Percentiles rank a stretch among this genome's conserved stretches.
Conservation (phyloP, 345 rosid species). For the Melastoma malabathricum region DNA sequence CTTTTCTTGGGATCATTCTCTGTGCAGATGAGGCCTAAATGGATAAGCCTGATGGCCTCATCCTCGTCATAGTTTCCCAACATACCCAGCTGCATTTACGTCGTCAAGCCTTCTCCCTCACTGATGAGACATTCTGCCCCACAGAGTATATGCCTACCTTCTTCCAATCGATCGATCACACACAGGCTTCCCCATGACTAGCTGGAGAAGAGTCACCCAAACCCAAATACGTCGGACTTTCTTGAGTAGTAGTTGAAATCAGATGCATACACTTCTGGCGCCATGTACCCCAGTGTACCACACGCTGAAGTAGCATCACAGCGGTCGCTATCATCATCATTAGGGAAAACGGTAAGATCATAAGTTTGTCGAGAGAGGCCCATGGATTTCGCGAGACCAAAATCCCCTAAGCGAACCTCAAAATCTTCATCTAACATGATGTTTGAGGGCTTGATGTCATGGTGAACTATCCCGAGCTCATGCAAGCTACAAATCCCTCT, state of each 20-base stretch:
- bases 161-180: background rate
- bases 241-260: background rate
- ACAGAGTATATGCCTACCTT: background rate
- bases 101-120: background rate
- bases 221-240: slow-evolving; percentile 3
- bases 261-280: background rate
- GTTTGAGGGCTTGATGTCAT: slow-evolving; percentile 6
- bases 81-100: background rate
- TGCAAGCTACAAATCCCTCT: slow-evolving; percentile 6
- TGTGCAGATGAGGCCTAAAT: slow-evolving; percentile 5
- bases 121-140: background rate
- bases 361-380: too few species aligned
- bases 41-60: background rate
- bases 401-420: slow-evolving; percentile 5
- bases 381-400: slow-evolving; percentile 1
- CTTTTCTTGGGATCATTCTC: background rate
- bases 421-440: slow-evolving; percentile 6
- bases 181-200: background rate
- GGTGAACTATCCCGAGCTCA: slow-evolving; percentile 2
- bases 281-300: slow-evolving; percentile 1
- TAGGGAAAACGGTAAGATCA: too few species aligned
- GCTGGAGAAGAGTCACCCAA: slow-evolving; percentile 2
- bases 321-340: too few species aligned
- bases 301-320: background rate
- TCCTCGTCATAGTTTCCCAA: slow-evolving; percentile 1